These are phyloP conservation scores for Kurtzmaniella natalensis DNA, from an alignment of 1,139 yeast genomes.

Conservation along the genomic window DNA sequence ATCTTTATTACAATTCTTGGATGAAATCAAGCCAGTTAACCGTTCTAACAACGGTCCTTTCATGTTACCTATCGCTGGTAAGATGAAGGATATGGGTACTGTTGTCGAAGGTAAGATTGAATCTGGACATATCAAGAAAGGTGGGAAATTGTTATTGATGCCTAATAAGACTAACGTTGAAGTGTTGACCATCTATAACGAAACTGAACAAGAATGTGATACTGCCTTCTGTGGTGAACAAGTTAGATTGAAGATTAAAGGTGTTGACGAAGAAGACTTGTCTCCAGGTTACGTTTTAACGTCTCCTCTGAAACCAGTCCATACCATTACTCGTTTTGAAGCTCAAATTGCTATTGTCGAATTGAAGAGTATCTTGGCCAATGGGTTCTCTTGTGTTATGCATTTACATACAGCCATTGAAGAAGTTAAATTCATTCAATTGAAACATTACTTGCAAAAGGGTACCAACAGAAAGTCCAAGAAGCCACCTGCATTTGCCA, in stretches of 20 bases:
- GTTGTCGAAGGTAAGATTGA: constrained; percentile 97
- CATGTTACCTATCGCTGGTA: constrained; percentile 93
- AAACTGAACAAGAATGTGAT: constrained; percentile 92
- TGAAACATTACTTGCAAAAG: constrained; percentile 90
- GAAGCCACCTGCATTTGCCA: constrained; percentile 97
- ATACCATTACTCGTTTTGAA: constrained; percentile 84
- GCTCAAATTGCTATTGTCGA: constrained; percentile 98
- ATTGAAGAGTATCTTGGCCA: constrained; percentile 85
- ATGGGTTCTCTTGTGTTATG: constrained; percentile 98
- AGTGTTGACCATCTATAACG: constrained; percentile 82
- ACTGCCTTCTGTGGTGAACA: constrained; percentile 95
- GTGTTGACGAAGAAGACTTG: constrained; percentile 96
- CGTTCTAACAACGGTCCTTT: constrained; percentile 92
- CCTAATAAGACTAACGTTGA: constrained; percentile 85
- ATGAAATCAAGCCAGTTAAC: constrained; percentile 72
- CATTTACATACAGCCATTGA: constrained; percentile 98
- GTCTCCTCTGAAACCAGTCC: constrained; percentile 81
- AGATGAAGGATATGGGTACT: constrained; percentile 95
- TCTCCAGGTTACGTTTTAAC: constrained; percentile 89
- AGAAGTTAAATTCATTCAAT: constrained; percentile 78
- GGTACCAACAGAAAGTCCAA: constrained; percentile 96
- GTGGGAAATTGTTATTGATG: constrained; percentile 75
- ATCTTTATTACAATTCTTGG: constrained; percentile 83
- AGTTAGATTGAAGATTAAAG: constrained; percentile 87
- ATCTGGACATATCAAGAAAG: constrained; percentile 87